Conservation (phyloP, 768 basidiomycete genomes). For the Boletus insuetus region DNA sequence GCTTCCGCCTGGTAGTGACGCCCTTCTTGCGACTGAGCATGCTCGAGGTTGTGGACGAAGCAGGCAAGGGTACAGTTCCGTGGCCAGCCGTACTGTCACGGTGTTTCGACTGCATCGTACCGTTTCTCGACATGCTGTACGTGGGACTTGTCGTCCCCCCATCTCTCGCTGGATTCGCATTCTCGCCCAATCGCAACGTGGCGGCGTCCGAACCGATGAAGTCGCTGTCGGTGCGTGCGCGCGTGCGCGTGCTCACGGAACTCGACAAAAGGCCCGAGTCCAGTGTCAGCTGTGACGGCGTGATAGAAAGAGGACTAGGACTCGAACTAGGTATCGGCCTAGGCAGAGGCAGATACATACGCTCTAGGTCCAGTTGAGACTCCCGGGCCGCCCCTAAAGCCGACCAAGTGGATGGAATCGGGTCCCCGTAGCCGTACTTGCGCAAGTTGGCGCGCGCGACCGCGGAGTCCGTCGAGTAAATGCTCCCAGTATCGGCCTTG, state of each 20-base stretch:
- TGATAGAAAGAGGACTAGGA: background rate
- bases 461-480: constrained; percentile 26
- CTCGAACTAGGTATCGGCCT: background rate
- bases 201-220: background rate
- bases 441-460: constrained; percentile 21
- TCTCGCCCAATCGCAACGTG: background rate
- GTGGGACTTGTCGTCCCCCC: background rate
- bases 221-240: constrained; percentile 1
- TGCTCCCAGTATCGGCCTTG: constrained; percentile 17
- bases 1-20: constrained; percentile 14
- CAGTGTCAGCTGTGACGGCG: constrained; percentile 3
- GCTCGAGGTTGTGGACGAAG: constrained; percentile 13
- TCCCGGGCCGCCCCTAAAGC: constrained; percentile 11
- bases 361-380: constrained; percentile 17
- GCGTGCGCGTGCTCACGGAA: background rate
- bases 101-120: constrained; percentile 7
- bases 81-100: background rate
- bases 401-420: constrained; percentile 25
- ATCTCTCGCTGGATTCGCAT: background rate
- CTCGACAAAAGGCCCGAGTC: constrained; percentile 4
- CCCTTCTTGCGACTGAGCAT: constrained; percentile 23
- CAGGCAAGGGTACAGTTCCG: background rate
- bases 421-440: constrained; percentile 23
- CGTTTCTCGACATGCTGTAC: constrained; percentile 11
- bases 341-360: constrained; percentile 1